A percentile compares a stretch with the other conserved stretches of the same genome.
Evolutionary conservation across 371 early-diverging fungal genomes (phyloP).

Genomic region (Rhizopus arrhizus): DNA sequence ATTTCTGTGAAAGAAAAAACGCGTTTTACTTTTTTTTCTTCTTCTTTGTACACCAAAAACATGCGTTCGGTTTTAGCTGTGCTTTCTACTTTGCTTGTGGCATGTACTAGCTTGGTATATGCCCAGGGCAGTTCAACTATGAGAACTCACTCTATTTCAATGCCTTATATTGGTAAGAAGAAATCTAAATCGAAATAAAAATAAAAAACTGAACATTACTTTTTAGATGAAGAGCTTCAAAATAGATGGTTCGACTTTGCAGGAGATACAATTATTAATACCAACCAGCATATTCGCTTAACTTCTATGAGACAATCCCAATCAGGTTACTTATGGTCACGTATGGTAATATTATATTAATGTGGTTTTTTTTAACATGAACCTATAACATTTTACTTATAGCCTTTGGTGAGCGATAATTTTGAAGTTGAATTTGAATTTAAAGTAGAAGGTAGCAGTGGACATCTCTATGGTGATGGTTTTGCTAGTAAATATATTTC

Average conservation of each 20-base stretch:
- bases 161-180: constrained; percentile 70
- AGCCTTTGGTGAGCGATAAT: constrained; percentile 70
- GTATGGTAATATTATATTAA: constrained; percentile 48
- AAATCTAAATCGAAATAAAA: neutral
- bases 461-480: constrained; percentile 87
- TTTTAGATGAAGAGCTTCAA: constrained; percentile 65
- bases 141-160: constrained; percentile 67
- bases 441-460: constrained; percentile 72
- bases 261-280: constrained; percentile 71
- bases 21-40: constrained; percentile 6
- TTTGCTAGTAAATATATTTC: constrained; percentile 84
- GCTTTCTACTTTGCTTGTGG: constrained; percentile 23
- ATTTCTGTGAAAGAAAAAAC: constrained; percentile 7
- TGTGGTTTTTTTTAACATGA: neutral
- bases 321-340: constrained; percentile 87
- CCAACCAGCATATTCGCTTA: constrained; percentile 77
- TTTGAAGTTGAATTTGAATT: constrained; percentile 95
- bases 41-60: constrained; percentile 13
- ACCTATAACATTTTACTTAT: constrained; percentile 5
- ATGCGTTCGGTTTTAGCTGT: constrained; percentile 31
- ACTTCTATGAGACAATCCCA: constrained; percentile 82
- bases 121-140: constrained; percentile 44
- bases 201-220: neutral
- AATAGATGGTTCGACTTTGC: constrained; percentile 78
- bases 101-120: constrained; percentile 23